phyloP scores from a whole-genome alignment of 2,329 filamentous ascomycete species.

The Penicillium sp. region DNA sequence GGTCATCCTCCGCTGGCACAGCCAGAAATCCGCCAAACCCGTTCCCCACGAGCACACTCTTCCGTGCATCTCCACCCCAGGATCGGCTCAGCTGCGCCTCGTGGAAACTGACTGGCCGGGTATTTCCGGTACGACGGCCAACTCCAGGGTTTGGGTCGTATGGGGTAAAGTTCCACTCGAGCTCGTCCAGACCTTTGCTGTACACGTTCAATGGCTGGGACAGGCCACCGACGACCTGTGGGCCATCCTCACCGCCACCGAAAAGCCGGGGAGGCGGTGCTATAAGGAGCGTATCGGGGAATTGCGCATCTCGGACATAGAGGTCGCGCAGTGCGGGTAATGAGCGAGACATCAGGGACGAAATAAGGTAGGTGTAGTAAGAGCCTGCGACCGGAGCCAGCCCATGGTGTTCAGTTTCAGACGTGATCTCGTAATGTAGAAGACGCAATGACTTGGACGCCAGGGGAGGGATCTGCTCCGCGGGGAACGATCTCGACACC shows the following conservation, averaged over 20 bases:
- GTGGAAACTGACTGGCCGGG: conserved; percentile 46
- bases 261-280: conserved; percentile 59
- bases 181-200: conserved; percentile 62
- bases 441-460: conserved; percentile 64
- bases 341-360: conserved; percentile 70
- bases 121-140: conserved; percentile 36
- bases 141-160: conserved; percentile 48
- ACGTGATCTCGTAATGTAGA: conserved; percentile 77
- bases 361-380: conserved; percentile 82
- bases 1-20: conserved; percentile 52
- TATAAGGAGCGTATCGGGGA: conserved; percentile 73
- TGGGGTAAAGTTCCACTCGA: conserved; percentile 64
- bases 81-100: conserved; percentile 49
- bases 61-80: conserved; percentile 57
- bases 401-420: conserved; percentile 53
- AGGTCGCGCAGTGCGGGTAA: conserved; percentile 70
- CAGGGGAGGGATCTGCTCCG: conserved; percentile 58
- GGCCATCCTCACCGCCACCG: conserved; percentile 34
- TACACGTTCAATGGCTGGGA: conserved; percentile 59
- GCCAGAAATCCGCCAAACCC: conserved; percentile 63
- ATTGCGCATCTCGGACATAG: conserved; percentile 79
- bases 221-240: conserved; percentile 37
- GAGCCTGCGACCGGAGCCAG: conserved; percentile 50
- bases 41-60: conserved; percentile 62
- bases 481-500: conserved; percentile 55